Evolutionary conservation across 805 yeast genomes (phyloP), one percentile per base, ranked within the genome.

Genomic region (Yarrowia bubula): DNA sequence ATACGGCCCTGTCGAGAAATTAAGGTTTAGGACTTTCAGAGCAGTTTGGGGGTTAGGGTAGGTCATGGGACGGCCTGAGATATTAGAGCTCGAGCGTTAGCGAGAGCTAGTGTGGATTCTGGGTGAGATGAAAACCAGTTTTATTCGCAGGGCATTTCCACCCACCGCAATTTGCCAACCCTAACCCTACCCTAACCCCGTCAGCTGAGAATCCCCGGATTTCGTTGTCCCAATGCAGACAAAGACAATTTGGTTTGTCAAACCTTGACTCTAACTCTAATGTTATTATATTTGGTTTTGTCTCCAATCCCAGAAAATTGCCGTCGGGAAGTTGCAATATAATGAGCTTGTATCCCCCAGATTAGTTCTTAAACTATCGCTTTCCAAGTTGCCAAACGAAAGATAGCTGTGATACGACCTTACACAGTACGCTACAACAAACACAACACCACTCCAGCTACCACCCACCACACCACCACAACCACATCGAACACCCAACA

Each of bases 161-260:
- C 17, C 22, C 22, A 9, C 43, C 33, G 47, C 18, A 13, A 28
- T 44, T 1, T 14, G 6, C 18, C 18, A 14, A 31, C n/a, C 32
- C 32, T 31, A 4, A 9, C 50, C 14, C n/a, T 22, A 8, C 51
- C 51, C 51, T 47, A 48, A 48, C 41, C 55, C 55, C 32, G 55
- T 48, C 55, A 48, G 55, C 55, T 48, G 55, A 48, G 55, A 47
- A 48, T 35, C 55, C 55, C 55, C 55, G 55, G 41, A 33, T 48
- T 48, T 48, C 55, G 31, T 48, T 48, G 55, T 48, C 41, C 32
- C 31, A 6, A 15, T 11, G 2, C 7, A 10, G n/a, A 15, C 32
- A 22, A 33, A 35, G 41, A 15, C 41, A n/a, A 1, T 10, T 43
- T 22, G 47, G 1, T 10, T 43, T 22, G 47, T 14, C 31, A 28